phyloP scores from a whole-genome alignment of 148 eudicot species.

The Fagopyrum tataricum region DNA sequence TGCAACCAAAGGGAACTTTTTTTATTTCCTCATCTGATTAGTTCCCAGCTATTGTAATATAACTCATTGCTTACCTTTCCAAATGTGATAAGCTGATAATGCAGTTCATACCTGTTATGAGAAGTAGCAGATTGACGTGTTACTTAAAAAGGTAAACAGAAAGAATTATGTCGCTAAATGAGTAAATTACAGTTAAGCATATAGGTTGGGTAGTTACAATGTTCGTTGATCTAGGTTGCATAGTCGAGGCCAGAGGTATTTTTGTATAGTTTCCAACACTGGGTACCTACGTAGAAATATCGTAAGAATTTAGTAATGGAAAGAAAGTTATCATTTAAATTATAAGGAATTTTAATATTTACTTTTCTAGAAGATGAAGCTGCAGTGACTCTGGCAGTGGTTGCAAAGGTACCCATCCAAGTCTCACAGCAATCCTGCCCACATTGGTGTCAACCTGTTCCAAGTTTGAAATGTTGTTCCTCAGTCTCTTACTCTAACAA shows the following conservation, averaged over 20 bases:
- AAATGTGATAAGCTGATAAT: slow-evolving; percentile 73
- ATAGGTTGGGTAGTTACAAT: slow-evolving; percentile 28
- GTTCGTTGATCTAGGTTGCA: slow-evolving; percentile 63
- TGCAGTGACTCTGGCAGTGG: slow-evolving; percentile 50
- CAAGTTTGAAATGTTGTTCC: not conserved
- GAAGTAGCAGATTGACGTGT: slow-evolving; percentile 16
- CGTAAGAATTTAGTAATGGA: slow-evolving; percentile 8
- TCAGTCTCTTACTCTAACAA: not conserved
- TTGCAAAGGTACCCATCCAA: slow-evolving; percentile 84
- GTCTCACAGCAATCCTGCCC: slow-evolving; percentile 57
- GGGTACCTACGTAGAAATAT: slow-evolving; percentile 39
- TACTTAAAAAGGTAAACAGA: not conserved
- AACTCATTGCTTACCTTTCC: slow-evolving; percentile 46
- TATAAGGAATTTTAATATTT: slow-evolving; percentile 18
- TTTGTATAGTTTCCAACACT: slow-evolving; percentile 53
- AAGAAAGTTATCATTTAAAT: not conserved
- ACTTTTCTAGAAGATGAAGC: slow-evolving; percentile 62
- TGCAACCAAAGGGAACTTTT: too few species aligned
- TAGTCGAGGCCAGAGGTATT: slow-evolving; percentile 64
- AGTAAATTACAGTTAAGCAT: not conserved
- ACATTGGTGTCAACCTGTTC: slow-evolving; percentile 77
- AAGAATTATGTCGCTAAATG: not conserved
- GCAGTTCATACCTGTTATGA: slow-evolving; percentile 52
- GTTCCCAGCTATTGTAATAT: not conserved
- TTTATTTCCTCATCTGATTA: too few species aligned